phyloP scores from a whole-genome alignment of 148 eudicot genomes.

The Dysphania ambrosioides region DNA sequence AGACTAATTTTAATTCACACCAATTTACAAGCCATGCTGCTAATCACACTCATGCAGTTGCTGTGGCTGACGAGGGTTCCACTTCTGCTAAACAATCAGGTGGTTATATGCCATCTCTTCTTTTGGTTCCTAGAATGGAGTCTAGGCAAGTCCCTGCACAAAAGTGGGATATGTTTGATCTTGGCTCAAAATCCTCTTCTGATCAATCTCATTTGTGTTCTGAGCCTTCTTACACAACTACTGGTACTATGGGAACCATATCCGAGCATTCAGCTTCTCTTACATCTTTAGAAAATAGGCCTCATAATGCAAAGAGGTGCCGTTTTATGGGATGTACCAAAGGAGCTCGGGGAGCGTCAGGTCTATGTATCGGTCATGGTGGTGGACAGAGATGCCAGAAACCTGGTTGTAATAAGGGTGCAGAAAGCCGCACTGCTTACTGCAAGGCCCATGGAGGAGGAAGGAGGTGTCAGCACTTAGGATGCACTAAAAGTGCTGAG shows the following conservation, averaged over 20 bases:
- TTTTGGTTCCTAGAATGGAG: conserved; percentile 60
- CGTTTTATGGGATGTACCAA: conserved; percentile 63
- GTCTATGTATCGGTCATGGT: conserved; percentile 89
- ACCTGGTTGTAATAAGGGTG: conserved; percentile 83
- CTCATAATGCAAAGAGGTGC: conserved; percentile 54
- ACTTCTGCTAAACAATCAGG: conserved; percentile 91
- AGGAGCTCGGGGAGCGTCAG: conserved; percentile 91
- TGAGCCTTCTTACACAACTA: conserved; percentile 61
- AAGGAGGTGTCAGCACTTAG: conserved; percentile 69
- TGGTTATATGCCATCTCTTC: conserved; percentile 83
- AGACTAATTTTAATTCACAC: conserved; percentile 28
- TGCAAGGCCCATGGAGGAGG: conserved; percentile 99
- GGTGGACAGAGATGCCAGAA: conserved; percentile 95
- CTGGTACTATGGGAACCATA: conserved; percentile 38
- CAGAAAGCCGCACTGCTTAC: conserved; percentile 84
- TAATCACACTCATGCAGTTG: conserved; percentile 22
- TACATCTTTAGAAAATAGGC: conserved; percentile 40
- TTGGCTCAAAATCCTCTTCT: conserved; percentile 29
- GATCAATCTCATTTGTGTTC: conserved; percentile 48
- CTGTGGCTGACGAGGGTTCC: conserved; percentile 82
- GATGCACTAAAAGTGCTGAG: conserved; percentile 95
- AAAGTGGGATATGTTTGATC: conserved; percentile 31
- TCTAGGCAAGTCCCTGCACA: conserved; percentile 22
- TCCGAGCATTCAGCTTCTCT: conserved; percentile 47
- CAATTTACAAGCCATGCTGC: conserved; percentile 18